Base-by-base conservation (phyloP, 2,329 filamentous ascomycete genomes). In the Chaetomiaceae sp. region DNA sequence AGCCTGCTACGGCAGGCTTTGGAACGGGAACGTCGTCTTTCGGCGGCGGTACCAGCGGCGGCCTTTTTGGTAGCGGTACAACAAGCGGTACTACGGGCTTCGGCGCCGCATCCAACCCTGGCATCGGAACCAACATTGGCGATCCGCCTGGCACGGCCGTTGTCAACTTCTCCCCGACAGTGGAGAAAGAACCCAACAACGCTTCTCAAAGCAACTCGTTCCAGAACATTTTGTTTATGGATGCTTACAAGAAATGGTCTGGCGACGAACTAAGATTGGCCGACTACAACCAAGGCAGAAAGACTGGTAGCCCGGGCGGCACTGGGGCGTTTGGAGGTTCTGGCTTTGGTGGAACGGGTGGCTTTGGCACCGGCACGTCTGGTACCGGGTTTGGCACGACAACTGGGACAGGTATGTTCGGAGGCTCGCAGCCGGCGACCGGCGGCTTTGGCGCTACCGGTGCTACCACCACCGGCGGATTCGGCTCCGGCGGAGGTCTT, bases 251-350 rank as follows among this genome's bases (percentile, higher is more conserved):
- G 69, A 95, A 94, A 67, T 97, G 87, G 75, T 96, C 92, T 9
- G 82, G 89, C n/a, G 94, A 89, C 63, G 86, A 94, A 69, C 72
- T 94, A 49, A 80, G 89, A 65, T 71, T 95, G 56, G 89, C 84
- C 41, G 94, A 99, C 70, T 99, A 99, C 68, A 81, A 85, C 54
- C 87, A 91, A 69, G 91, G 91, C 46, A 84, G 91, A 54, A 86
- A 86, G 49, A 89, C 82, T 67, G 94, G 91, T 30, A 95, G 92
- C 69, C 79, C 81, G 37, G 89, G 86, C 57, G 90, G 89, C 27
- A 87, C 90, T 60, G 90, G 90, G 54, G 88, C 87, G 7, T 96
- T 96, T 69, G 92, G 90, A 16, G 77, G 68, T 61, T 77, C 76
- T 18, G 69, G 69, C 43, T 76, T 80, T 61, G 71, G 42, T 18